These are phyloP conservation scores for Mycosarcoma mackinlayi DNA, from an alignment of 1,284 basidiomycete genomes.

Conservation along the genomic window DNA sequence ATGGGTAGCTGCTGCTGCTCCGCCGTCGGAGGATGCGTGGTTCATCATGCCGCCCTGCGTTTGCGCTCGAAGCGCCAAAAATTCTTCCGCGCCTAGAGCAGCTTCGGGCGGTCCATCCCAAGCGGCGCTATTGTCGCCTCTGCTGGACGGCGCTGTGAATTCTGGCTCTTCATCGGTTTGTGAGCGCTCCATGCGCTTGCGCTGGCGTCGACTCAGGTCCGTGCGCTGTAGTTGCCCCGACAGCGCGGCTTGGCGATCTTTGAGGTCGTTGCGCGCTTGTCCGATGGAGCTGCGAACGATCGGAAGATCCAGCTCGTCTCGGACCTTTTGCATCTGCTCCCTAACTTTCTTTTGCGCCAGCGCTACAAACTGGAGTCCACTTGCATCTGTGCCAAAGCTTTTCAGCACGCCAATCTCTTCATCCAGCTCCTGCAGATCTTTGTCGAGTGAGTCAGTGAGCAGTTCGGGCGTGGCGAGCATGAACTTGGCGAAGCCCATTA, in stretches of 20 bases:
- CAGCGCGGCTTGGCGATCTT: constrained; percentile 69
- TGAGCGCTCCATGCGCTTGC: constrained; percentile 45
- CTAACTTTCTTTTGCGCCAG: constrained; percentile 72
- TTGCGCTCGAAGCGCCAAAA: constrained; percentile 34
- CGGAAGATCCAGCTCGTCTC: constrained; percentile 54
- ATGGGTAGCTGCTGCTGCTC: neutral
- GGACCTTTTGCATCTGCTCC: constrained; percentile 61
- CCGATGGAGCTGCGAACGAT: constrained; percentile 54
- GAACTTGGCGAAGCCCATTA: constrained; percentile 88
- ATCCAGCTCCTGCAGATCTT: constrained; percentile 80
- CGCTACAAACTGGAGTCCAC: constrained; percentile 83
- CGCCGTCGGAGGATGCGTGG: constrained; percentile 9
- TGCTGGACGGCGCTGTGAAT: neutral
- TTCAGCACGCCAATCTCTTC: constrained; percentile 72
- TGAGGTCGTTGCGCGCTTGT: constrained; percentile 73
- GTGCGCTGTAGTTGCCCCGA: constrained; percentile 26
- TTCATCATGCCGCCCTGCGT: constrained; percentile 28
- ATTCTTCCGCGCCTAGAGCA: constrained; percentile 39
- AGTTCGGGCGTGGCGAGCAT: constrained; percentile 89
- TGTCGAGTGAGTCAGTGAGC: constrained; percentile 78
- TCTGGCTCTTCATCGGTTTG: constrained; percentile 41
- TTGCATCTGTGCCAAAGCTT: constrained; percentile 75
- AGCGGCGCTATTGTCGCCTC: neutral
- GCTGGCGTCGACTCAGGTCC: constrained; percentile 49
- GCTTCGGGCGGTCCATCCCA: constrained; percentile 33